phyloP scores from a whole-genome alignment of 805 yeast species.

The Sporopachydermia quercuum region DNA sequence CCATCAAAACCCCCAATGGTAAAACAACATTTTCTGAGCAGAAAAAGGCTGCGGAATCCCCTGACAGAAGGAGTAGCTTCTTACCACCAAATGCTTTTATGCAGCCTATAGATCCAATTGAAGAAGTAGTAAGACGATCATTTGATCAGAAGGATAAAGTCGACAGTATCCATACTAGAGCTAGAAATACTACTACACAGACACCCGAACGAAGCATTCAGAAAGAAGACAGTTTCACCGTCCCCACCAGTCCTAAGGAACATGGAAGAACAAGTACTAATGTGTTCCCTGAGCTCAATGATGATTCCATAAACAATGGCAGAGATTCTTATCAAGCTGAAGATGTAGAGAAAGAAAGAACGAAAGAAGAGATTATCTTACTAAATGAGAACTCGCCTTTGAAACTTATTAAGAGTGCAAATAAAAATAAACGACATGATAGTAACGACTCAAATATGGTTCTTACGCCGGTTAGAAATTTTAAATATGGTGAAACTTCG shows the following conservation, averaged over 20 bases:
- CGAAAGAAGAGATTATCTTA: neutral
- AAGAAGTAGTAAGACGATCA: too few relatives aligned
- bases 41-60: neutral
- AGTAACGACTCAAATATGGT: neutral
- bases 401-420: neutral
- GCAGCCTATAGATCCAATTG: too few relatives aligned
- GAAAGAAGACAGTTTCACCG: neutral
- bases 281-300: constrained; percentile 1
- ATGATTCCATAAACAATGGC: neutral
- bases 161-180: too few relatives aligned
- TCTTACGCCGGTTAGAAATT: neutral
- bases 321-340: neutral
- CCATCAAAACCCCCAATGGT: neutral
- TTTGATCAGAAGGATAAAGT: too few relatives aligned
- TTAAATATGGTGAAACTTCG: neutral
- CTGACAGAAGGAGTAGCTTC: too few relatives aligned
- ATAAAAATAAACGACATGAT: too few relatives aligned
- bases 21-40: neutral
- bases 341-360: neutral
- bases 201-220: neutral
- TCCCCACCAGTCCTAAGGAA: neutral
- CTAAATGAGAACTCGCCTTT: neutral
- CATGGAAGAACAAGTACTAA: neutral
- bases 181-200: too few relatives aligned
- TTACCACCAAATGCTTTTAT: too few relatives aligned